A percentile compares a stretch with the other conserved stretches of the same genome.
phyloP scores from a whole-genome alignment of 768 basidiomycete genomes.

The Tremella yokohamensis region DNA sequence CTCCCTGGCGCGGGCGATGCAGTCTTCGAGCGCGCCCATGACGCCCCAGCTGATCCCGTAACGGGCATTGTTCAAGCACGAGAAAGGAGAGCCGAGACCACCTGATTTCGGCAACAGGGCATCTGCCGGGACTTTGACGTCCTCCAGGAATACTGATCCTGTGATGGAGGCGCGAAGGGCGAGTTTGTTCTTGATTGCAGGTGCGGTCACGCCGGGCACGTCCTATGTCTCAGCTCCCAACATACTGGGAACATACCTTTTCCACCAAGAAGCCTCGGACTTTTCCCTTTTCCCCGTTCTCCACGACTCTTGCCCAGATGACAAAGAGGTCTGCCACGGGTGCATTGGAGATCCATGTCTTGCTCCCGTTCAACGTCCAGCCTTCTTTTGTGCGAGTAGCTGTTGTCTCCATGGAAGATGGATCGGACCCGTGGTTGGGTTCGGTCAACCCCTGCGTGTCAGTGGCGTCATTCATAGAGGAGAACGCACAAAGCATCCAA shows the following conservation, averaged over 20 bases:
- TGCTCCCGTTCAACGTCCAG: slow-evolving; percentile 80
- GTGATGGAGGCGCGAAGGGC: slow-evolving; percentile 69
- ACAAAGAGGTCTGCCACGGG: slow-evolving; percentile 91
- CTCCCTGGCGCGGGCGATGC: slow-evolving; percentile 67
- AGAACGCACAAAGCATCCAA: slow-evolving; percentile 82
- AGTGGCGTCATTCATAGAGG: background rate
- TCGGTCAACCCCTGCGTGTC: slow-evolving; percentile 77
- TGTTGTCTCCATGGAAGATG: slow-evolving; percentile 93
- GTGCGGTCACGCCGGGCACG: slow-evolving; percentile 72
- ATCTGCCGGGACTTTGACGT: slow-evolving; percentile 70
- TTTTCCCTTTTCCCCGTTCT: slow-evolving; percentile 55
- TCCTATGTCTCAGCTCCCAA: slow-evolving; percentile 56
- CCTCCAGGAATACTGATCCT: slow-evolving; percentile 75
- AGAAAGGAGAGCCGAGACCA: slow-evolving; percentile 81
- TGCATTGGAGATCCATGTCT: slow-evolving; percentile 96
- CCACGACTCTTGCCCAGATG: slow-evolving; percentile 70
- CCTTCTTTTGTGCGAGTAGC: slow-evolving; percentile 80
- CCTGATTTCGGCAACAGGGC: slow-evolving; percentile 71
- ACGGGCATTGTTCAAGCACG: slow-evolving; percentile 86
- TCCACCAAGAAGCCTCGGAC: slow-evolving; percentile 86
- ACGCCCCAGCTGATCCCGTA: slow-evolving; percentile 92
- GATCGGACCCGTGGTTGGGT: slow-evolving; percentile 95
- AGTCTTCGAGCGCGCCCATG: slow-evolving; percentile 93
- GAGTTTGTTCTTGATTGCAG: slow-evolving; percentile 87
- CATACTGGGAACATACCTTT: slow-evolving; percentile 70